Base-by-base conservation (phyloP, 2,329 filamentous ascomycete species). In the Cercospora canescens region DNA sequence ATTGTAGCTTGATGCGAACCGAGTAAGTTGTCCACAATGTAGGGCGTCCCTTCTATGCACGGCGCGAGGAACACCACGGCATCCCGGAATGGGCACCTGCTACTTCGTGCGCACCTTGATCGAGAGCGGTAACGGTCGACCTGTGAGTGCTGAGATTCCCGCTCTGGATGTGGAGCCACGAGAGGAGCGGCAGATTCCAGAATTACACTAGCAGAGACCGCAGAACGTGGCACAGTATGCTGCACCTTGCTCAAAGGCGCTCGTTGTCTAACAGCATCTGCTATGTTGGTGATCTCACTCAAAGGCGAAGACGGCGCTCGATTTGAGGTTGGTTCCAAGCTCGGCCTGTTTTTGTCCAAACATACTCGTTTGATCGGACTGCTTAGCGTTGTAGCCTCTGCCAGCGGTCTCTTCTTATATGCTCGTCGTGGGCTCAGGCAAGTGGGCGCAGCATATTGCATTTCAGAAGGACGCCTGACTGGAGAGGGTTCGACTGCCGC, bases 1-100 rank as follows among this genome's bases (percentile, higher is more conserved):
- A 70, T 26, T 9, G 62, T 28, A 18, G 66, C 41, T 39, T 66
- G 52, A 67, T 78, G 75, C 7, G 32, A 26, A 9, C 62, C 32
- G 6, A 77, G 66, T 9, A 77, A 71, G 60, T 74, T 68, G 18
- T 76, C 66, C 11, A 67, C 67, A 45, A 77, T 68, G 62, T 76
- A 76, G 6, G 71, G 74, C 9, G 67, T 72, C 28, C n/a, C 57
- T 39, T 70, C 67, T 45, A 77, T 74, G 69, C 74, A 76, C 4
- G 74, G 73, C 1, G 73, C 63, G 11, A 76, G 69, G 56, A 70
- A 73, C 48, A 77, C 55, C 2, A 69, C 69, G 4, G 72, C 32
- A 30, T 67, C 60, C 16, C 63, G 24, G 54, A 76, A 72, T 14
- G 67, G 66, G 55, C 74, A 76, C 16, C 41, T 32, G 6, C 16